A percentile compares a stretch with the other conserved stretches of the same genome.
phyloP scores from a whole-genome alignment of 73 alveolate species.

The Urostyla sp. region DNA sequence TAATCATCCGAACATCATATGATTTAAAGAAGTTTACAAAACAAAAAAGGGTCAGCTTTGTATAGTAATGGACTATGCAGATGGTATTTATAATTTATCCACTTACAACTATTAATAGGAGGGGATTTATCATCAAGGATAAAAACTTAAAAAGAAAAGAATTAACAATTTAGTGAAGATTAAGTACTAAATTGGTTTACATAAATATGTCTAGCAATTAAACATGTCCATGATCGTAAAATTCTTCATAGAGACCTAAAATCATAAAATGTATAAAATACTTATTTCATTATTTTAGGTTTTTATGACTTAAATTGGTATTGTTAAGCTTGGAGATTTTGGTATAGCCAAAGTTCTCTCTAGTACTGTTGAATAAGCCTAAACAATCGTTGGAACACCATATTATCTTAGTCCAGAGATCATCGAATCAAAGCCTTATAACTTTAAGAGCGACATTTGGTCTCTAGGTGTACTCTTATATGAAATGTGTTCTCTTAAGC shows the following conservation, averaged over 20 bases:
- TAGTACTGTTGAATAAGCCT: conserved; percentile 88
- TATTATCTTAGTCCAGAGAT: conserved; percentile 96
- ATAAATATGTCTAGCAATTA: conserved; percentile 94
- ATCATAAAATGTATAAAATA: conserved; percentile 86
- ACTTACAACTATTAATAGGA: conserved; percentile 41
- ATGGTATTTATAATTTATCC: conserved; percentile 79
- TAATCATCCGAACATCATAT: conserved; percentile 94
- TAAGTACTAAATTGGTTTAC: conserved; percentile 90
- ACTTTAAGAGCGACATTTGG: conserved; percentile 91
- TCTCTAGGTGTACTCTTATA: conserved; percentile 89
- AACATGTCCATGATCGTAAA: conserved; percentile 96
- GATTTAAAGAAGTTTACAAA: conserved; percentile 90
- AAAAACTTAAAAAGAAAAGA: conserved; percentile 59
- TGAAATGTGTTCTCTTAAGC: conserved; percentile 91
- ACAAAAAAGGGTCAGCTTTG: conserved; percentile 88
- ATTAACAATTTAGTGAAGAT: conserved; percentile 78
- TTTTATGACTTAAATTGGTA: conserved; percentile 80
- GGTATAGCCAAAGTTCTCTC: conserved; percentile 91
- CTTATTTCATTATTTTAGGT: no score
- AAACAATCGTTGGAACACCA: conserved; percentile 94
- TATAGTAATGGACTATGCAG: conserved; percentile 93
- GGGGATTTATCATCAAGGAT: conserved; percentile 75
- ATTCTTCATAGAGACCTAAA: conserved; percentile 92
- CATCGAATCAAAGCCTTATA: conserved; percentile 85
- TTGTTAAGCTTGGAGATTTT: conserved; percentile 94